Base-by-base conservation (phyloP, 306 rosid species). In the Trifolium subterraneum region DNA sequence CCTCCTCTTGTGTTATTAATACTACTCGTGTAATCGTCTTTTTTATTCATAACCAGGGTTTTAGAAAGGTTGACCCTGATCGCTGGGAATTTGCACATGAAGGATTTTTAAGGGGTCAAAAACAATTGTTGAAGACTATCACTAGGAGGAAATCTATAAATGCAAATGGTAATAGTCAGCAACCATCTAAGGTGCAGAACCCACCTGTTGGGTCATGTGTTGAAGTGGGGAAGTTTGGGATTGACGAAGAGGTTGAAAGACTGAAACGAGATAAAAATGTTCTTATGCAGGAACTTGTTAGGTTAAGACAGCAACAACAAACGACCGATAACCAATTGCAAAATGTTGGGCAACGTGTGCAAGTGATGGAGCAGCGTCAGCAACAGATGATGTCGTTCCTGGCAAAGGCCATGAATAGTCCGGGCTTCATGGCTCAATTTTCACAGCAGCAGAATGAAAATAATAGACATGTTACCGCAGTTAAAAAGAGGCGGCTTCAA, bases 11-110 rank as follows among this genome's bases (percentile, higher is more conserved):
- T 47, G 9, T 16, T 63, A 16, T 63, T 11, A n/a, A 33, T 36
- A 15, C 20, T 66, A 16, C 18, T 10, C 11, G 20, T 68, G 14
- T 13, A 60, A 18, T 42, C 5, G 25, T 31, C 42, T 54, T 74
- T 78, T 75, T 73, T 27, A 72, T 82, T 77, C 59, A n/a, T 35
- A 52, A 81, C 71, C 84, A 93, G 98, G 98, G 98, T 52, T 93
- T 93, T 72, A 90, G 96, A 84, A 90, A 93, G 83, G 97, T 93
- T 67, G 97, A 93, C 80, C 97, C 97, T 8, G 97, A 93, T 70
- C 87, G 93, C 60, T 93, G 98, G 98, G 98, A 93, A 70, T 93
- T 93, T 85, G 98, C 98, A 31, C 87, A 93, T 65, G 98, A 90
- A 80, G 96, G 89, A 6, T 93, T 93, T 79, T 79, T 93, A 76